Evolutionary conservation across 169 alveolate genomes (phyloP).

Genomic region (Toxoplasma gondii): DNA sequence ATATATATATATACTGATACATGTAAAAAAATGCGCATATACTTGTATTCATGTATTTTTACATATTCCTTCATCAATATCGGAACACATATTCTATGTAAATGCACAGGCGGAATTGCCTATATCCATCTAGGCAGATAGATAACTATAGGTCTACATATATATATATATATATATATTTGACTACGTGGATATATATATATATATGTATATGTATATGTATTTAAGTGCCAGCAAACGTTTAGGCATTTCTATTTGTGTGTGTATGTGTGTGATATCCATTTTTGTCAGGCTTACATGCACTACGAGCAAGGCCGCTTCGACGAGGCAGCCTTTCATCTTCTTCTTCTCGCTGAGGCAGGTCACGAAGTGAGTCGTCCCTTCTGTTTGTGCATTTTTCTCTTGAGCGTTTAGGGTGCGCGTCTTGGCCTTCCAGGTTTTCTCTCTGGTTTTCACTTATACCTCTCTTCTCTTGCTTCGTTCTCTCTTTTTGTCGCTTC

Average conservation of each 20-base stretch:
- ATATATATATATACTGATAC: too few relatives aligned
- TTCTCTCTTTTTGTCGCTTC: too few relatives aligned
- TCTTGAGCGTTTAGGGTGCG: too few relatives aligned
- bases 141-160: not conserved
- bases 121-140: not conserved
- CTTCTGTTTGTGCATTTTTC: too few relatives aligned
- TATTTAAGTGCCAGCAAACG: not conserved
- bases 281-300: conserved; percentile 35
- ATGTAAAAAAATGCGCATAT: not conserved
- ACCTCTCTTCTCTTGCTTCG: too few relatives aligned
- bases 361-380: conserved; percentile 72
- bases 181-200: not conserved
- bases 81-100: not conserved
- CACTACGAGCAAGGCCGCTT: conserved; percentile 50
- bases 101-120: not conserved
- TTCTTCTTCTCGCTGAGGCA: conserved; percentile 75
- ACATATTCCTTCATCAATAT: not conserved
- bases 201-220: not conserved
- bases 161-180: not conserved
- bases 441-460: not conserved
- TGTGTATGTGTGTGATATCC: not conserved
- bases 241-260: not conserved
- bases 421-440: not conserved
- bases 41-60: not conserved
- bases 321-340: conserved; percentile 70